phyloP scores from a whole-genome alignment of 208 protist genomes.

The Trypanosoma rangeli region DNA sequence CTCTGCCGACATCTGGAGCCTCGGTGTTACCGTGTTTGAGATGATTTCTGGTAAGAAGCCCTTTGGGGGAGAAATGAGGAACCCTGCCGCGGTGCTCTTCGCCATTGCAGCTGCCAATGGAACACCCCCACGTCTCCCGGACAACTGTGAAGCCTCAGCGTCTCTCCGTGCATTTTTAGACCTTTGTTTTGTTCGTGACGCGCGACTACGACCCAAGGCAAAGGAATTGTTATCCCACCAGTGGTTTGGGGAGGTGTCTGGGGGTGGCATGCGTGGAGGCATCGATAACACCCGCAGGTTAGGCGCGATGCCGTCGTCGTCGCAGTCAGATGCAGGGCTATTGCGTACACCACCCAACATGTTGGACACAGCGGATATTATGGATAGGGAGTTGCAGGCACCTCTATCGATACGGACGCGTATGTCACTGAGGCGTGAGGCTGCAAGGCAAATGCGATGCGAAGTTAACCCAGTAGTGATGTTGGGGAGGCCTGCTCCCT shows the following conservation, averaged over 20 bases:
- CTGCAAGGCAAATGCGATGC: neutral
- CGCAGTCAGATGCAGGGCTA: neutral
- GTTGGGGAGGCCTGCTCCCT: neutral
- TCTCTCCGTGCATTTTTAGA: conserved; percentile 64
- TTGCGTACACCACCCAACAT: neutral
- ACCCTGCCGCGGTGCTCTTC: conserved; percentile 72
- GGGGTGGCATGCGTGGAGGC: neutral
- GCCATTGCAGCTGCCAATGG: conserved; percentile 51
- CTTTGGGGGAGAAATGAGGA: conserved; percentile 59
- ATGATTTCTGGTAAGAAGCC: conserved; percentile 79
- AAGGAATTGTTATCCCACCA: conserved; percentile 62
- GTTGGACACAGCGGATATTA: conserved; percentile 21
- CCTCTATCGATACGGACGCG: neutral
- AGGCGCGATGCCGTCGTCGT: neutral
- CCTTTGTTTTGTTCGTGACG: conserved; percentile 78
- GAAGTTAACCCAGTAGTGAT: neutral
- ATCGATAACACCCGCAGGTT: neutral
- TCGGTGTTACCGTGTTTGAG: conserved; percentile 85
- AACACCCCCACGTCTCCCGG: conserved; percentile 54
- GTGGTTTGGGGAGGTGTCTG: conserved; percentile 42
- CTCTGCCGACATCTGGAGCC: conserved; percentile 82
- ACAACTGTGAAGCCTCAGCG: conserved; percentile 36
- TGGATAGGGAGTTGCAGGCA: neutral
- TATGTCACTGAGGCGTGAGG: neutral
- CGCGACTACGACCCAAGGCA: conserved; percentile 55